Evolutionary conservation across 495 filamentous ascomycete species (phyloP), one percentile per base, ranked within the genome.

Genomic region (Penicillium coprophilum): DNA sequence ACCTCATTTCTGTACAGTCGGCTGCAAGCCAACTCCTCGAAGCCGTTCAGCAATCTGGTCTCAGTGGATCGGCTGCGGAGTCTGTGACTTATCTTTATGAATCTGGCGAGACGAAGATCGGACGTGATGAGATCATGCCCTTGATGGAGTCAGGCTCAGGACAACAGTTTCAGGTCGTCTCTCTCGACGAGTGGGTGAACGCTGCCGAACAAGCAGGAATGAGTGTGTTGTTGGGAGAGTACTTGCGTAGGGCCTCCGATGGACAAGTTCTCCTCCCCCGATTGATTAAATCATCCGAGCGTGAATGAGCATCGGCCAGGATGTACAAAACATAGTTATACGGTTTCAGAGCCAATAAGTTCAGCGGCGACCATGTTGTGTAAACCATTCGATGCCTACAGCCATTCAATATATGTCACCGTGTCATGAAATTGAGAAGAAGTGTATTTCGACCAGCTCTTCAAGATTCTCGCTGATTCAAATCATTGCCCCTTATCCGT

Each of bases 1-100:
- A 68, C 39, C 55, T 68, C n/a, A 59, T 68, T n/a, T 56, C 65
- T 5, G 65, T 68, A 10, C 31, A 65, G 44, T 63, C 59, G 3
- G 65, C 55, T 0, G 62, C 62, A 17, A 47, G 54, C 2, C 57
- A 63, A 19, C 58, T 68, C 15, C 39, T 63, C 0, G 27, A 61
- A 7, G 54, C 55, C 1, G 59, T 61, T 6, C 49, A 53, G 28
- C 11, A 23, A 17, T 62, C 61, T 8, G 46, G 45, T 40, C 0
- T 9, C 11, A 1, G 40, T 12, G 24, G 4, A 6, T 23, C 10
- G 27, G 5, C 21, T 19, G 13, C 15, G 1, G 20, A 36, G 0
- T 20, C 15, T 21, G 50, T 57, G 6, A 36, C 31, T 8, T 57
- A 57, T 20, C 19, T 24, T 12, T 58, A 55, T 36, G 62, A 63